A percentile compares a stretch with the other conserved stretches of the same genome.
Conservation (phyloP, 345 rosid genomes). For the Mallotus nudiflorus region DNA sequence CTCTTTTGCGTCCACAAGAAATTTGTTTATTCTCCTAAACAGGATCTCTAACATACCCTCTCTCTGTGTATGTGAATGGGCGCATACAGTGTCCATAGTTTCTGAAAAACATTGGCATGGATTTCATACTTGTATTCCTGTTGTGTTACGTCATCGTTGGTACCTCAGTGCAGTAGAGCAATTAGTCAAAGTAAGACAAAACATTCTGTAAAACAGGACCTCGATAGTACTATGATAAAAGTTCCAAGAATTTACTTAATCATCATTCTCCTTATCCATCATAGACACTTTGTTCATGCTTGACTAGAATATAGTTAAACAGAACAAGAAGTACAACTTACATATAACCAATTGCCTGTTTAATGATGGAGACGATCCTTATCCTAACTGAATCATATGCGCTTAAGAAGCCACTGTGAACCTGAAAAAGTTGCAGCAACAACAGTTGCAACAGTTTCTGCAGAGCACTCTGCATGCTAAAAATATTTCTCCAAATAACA, state of each 20-base stretch:
- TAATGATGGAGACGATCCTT: constrained; percentile 71
- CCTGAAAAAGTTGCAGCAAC: constrained; percentile 48
- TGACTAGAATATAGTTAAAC: background rate
- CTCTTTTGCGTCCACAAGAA: background rate
- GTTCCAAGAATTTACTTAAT: background rate
- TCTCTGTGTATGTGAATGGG: background rate
- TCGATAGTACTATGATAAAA: background rate
- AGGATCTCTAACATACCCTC: background rate
- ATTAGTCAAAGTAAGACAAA: background rate
- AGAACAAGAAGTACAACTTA: constrained; percentile 39
- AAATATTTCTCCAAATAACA: background rate
- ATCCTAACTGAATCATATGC: constrained; percentile 92
- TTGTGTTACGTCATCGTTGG: background rate
- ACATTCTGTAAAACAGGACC: background rate
- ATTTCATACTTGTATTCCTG: background rate
- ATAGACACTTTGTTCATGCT: background rate
- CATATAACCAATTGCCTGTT: constrained; percentile 61
- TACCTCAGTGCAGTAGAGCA: background rate
- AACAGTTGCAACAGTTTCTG: constrained; percentile 4
- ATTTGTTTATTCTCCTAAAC: background rate
- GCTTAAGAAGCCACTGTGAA: constrained; percentile 83
- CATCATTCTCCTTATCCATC: background rate
- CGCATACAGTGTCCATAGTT: background rate
- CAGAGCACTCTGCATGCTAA: constrained; percentile 5
- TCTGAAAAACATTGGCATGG: background rate